Percentiles rank a stretch among this genome's conserved stretches.
phyloP scores from a whole-genome alignment of 2,329 filamentous ascomycete genomes.

The Lachnellula hyalina region DNA sequence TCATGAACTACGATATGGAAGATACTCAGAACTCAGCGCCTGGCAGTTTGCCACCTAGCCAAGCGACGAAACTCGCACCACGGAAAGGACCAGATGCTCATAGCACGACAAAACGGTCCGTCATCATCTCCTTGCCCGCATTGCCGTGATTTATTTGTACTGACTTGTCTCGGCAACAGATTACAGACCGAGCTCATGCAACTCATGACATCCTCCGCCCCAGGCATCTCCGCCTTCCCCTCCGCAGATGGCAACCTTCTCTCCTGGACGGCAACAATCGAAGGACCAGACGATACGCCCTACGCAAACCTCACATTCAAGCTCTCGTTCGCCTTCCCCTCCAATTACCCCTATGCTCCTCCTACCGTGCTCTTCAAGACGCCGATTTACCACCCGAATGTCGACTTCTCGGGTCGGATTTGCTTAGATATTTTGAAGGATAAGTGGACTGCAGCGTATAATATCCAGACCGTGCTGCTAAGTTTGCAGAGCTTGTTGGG shows the following conservation, averaged over 20 bases:
- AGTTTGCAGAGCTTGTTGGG: slow-evolving; percentile 93
- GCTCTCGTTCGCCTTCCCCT: slow-evolving; percentile 83
- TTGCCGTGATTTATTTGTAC: neutral
- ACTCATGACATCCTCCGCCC: slow-evolving; percentile 91
- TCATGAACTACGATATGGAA: slow-evolving; percentile 42
- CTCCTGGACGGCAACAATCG: slow-evolving; percentile 89
- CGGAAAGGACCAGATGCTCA: slow-evolving; percentile 60
- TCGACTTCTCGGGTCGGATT: slow-evolving; percentile 95
- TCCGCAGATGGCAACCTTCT: slow-evolving; percentile 85
- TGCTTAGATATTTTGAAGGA: slow-evolving; percentile 98
- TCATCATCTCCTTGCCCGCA: slow-evolving; percentile 6
- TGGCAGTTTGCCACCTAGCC: slow-evolving; percentile 44
- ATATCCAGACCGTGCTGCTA: slow-evolving; percentile 86
- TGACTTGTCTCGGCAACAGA: slow-evolving; percentile 42
- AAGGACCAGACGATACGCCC: slow-evolving; percentile 84
- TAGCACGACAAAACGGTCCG: slow-evolving; percentile 73
- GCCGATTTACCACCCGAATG: slow-evolving; percentile 97
- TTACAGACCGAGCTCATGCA: slow-evolving; percentile 97
- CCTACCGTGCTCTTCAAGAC: slow-evolving; percentile 96
- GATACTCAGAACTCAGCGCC: slow-evolving; percentile 65
- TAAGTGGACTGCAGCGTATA: slow-evolving; percentile 98
- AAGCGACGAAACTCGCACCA: slow-evolving; percentile 56
- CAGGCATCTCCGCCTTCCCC: slow-evolving; percentile 92
- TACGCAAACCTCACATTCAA: slow-evolving; percentile 88
- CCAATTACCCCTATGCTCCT: slow-evolving; percentile 87